Evolutionary conservation across 441 rosid species (phyloP).

Genomic region (Isatis lusitanica): DNA sequence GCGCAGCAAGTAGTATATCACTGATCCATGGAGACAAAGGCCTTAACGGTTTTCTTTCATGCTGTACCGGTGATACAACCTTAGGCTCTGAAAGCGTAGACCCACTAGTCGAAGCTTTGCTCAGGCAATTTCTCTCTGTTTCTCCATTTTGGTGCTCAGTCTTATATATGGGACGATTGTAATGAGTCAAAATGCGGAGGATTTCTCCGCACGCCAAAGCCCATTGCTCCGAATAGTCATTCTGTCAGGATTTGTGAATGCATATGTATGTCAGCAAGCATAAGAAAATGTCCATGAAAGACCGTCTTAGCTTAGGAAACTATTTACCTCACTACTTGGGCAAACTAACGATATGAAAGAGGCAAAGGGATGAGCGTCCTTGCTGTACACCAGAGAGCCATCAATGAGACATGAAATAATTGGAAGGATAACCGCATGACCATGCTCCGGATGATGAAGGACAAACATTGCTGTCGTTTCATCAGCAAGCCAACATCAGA

Average conservation of each 20-base stretch:
- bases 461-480: conserved; percentile 83
- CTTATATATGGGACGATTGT: conserved; percentile 96
- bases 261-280: background rate
- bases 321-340: conserved; percentile 77
- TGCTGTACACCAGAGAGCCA: conserved; percentile 83
- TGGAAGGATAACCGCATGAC: conserved; percentile 96
- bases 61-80: conserved; percentile 48
- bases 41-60: conserved; percentile 89
- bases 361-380: conserved; percentile 79
- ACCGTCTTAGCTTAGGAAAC: background rate
- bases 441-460: conserved; percentile 98
- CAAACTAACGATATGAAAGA: conserved; percentile 93
- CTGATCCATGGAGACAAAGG: conserved; percentile 98
- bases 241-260: conserved; percentile 50
- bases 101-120: conserved; percentile 51
- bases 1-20: conserved; percentile 94
- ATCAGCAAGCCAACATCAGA: conserved; percentile 25
- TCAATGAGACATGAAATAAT: conserved; percentile 92
- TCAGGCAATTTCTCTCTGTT: conserved; percentile 50
- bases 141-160: conserved; percentile 62
- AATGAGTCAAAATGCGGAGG: conserved; percentile 92
- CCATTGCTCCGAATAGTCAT: conserved; percentile 98
- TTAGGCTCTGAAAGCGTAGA: conserved; percentile 47
- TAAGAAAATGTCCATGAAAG: conserved; percentile 3
- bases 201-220: conserved; percentile 98